Conservation (phyloP, 2,329 filamentous ascomycete genomes). For the Fusarium tanahbumbuense region DNA sequence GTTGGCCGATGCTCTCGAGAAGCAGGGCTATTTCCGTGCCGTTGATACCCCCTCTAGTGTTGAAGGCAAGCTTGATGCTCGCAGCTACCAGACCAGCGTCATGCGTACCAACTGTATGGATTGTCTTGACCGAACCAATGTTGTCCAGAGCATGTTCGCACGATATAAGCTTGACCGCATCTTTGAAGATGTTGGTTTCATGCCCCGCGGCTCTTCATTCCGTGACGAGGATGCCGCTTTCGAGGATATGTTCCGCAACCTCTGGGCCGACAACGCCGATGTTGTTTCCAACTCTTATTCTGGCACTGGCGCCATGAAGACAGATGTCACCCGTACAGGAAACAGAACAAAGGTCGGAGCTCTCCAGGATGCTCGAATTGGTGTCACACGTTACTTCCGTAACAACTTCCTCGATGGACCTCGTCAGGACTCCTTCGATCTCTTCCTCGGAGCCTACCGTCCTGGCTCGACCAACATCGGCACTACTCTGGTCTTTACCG, state of each 20-base stretch:
- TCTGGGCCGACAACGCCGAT: constrained; percentile 99
- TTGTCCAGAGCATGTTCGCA: constrained; percentile 96
- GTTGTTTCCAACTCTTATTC: constrained; percentile 93
- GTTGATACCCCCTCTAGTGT: constrained; percentile 82
- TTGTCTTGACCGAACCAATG: constrained; percentile 96
- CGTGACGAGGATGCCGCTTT: constrained; percentile 82
- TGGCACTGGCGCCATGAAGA: constrained; percentile 97
- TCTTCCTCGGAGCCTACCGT: constrained; percentile 89
- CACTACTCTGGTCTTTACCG: constrained; percentile 80
- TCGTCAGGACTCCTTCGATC: constrained; percentile 92
- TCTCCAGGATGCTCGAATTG: constrained; percentile 88
- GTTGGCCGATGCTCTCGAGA: constrained; percentile 78
- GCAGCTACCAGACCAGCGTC: constrained; percentile 85
- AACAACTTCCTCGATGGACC: constrained; percentile 98
- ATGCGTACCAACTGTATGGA: constrained; percentile 99
- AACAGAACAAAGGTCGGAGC: constrained; percentile 87
- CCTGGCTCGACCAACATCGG: constrained; percentile 79
- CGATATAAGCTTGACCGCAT: constrained; percentile 90
- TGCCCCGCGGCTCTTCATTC: constrained; percentile 80
- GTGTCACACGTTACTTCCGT: constrained; percentile 85
- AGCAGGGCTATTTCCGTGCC: constrained; percentile 92
- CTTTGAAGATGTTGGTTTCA: constrained; percentile 84
- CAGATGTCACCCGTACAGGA: constrained; percentile 95
- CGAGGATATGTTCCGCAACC: constrained; percentile 91
- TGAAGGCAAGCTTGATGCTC: constrained; percentile 80